A percentile compares a stretch with the other conserved stretches of the same genome.
Evolutionary conservation across 495 filamentous ascomycete genomes (phyloP).

Genomic region (Aspergillus leporis): DNA sequence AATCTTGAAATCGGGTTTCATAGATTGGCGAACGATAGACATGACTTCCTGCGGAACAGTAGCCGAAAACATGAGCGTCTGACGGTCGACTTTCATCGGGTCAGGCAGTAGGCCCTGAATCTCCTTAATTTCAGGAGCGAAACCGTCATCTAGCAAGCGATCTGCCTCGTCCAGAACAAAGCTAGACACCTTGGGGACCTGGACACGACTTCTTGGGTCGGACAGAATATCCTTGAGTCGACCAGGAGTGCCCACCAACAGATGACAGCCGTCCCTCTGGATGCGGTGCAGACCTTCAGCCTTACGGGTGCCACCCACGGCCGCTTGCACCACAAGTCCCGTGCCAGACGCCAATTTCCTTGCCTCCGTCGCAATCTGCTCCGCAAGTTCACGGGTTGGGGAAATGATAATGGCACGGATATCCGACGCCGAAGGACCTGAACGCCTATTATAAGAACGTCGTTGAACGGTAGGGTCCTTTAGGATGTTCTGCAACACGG

Average conservation of each 20-base stretch:
- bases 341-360: slow-evolving; percentile 65
- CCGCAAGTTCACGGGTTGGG: slow-evolving; percentile 90
- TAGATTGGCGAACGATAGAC: slow-evolving; percentile 64
- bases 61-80: slow-evolving; percentile 92
- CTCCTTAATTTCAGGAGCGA: slow-evolving; percentile 70
- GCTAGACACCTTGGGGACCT: slow-evolving; percentile 70
- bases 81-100: slow-evolving; percentile 61
- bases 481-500: slow-evolving; percentile 72
- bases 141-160: slow-evolving; percentile 86
- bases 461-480: slow-evolving; percentile 52
- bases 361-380: slow-evolving; percentile 89
- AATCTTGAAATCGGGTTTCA: slow-evolving; percentile 77
- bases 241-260: slow-evolving; percentile 89
- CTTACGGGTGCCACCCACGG: slow-evolving; percentile 89
- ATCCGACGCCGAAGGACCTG: slow-evolving; percentile 50
- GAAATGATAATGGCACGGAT: slow-evolving; percentile 91
- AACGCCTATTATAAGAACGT: slow-evolving; percentile 21
- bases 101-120: slow-evolving; percentile 70
- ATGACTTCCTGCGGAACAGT: slow-evolving; percentile 86
- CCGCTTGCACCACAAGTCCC: slow-evolving; percentile 74
- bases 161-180: slow-evolving; percentile 95
- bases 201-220: slow-evolving; percentile 64
- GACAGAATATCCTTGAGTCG: slow-evolving; percentile 82
- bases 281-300: slow-evolving; percentile 58
- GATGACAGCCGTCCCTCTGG: slow-evolving; percentile 74